Base-by-base conservation (phyloP, 257 asterid species). In the Schizonepeta tenuifolia region DNA sequence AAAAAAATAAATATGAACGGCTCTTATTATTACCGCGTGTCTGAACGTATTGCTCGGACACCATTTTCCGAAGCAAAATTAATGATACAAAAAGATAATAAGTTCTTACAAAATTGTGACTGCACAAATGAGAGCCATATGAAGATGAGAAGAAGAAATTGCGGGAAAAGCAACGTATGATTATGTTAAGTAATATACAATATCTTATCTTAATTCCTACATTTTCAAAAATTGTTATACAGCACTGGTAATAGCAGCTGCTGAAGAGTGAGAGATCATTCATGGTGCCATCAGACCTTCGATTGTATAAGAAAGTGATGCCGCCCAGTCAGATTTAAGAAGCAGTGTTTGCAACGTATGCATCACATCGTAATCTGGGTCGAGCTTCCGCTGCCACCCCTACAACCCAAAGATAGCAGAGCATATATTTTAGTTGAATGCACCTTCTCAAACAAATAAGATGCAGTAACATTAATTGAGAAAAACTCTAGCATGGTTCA, bases 271-370 rank as follows among this genome's bases (percentile, higher is more conserved):
- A 38, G 1, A 28, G 55, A 35, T 55, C 46, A 64, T 15, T 81
- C 74, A 92, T 4, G 98, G 96, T 63, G 98, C 98, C 96, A 92
- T 89, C 12, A 83, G 80, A 50, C 87, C 71, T 67, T 81, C 88
- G 9, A 84, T 84, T 31, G 88, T 84, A 56, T 84, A 84, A 66
- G 88, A 75, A 47, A 84, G 92, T 21, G 93, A 90, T 26, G 89
- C 80, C 26, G 97, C 95, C 95, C 92, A 92, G 78, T 92, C 96
- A 10, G 91, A 85, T 84, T 90, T 92, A 15, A 84, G 83, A 38
- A 92, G 88, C 70, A 92, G 78, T 0, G 94, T 84, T 77, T 86
- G 92, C 18, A 92, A 80, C 0, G 97, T 92, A 53, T 79, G 80
- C 98, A 92, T 92, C 53, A 90, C 80, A 18, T 90, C 87, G 13